phyloP scores from a whole-genome alignment of 352 stramenopile species.

The Phytophthora sansomeana region DNA sequence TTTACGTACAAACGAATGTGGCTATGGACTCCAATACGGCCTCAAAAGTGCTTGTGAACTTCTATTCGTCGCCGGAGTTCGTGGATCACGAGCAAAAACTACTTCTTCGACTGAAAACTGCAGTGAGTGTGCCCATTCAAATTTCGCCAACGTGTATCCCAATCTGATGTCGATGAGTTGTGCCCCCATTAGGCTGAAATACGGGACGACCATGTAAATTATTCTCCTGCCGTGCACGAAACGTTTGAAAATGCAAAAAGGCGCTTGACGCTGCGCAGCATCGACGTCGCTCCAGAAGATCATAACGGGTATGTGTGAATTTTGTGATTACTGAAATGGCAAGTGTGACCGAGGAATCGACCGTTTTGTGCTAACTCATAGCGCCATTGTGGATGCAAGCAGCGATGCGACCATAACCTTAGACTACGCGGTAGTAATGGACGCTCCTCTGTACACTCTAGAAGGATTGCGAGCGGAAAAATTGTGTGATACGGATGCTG shows the following conservation, averaged over 20 bases:
- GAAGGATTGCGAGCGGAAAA: constrained; percentile 45
- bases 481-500: constrained; percentile 36
- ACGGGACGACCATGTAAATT: constrained; percentile 30
- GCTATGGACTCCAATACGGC: constrained; percentile 64
- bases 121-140: constrained; percentile 34
- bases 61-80: constrained; percentile 50
- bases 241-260: constrained; percentile 69
- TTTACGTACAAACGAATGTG: constrained; percentile 58
- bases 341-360: constrained; percentile 8
- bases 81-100: constrained; percentile 54
- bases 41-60: constrained; percentile 66
- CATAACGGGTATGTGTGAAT: constrained; percentile 53
- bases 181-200: constrained; percentile 21
- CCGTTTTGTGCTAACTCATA: constrained; percentile 31
- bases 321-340: background rate
- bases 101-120: constrained; percentile 46
- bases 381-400: constrained; percentile 13
- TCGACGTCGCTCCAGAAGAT: constrained; percentile 49
- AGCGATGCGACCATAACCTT: constrained; percentile 62
- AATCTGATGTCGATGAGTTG: background rate
- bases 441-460: constrained; percentile 64
- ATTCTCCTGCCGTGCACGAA: constrained; percentile 28
- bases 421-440: constrained; percentile 60
- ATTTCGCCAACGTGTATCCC: background rate
- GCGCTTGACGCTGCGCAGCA: constrained; percentile 46